A percentile compares a stretch with the other conserved stretches of the same genome.
Evolutionary conservation across 352 stramenopile genomes (phyloP).

Genomic region (Aphanomyces astaci): DNA sequence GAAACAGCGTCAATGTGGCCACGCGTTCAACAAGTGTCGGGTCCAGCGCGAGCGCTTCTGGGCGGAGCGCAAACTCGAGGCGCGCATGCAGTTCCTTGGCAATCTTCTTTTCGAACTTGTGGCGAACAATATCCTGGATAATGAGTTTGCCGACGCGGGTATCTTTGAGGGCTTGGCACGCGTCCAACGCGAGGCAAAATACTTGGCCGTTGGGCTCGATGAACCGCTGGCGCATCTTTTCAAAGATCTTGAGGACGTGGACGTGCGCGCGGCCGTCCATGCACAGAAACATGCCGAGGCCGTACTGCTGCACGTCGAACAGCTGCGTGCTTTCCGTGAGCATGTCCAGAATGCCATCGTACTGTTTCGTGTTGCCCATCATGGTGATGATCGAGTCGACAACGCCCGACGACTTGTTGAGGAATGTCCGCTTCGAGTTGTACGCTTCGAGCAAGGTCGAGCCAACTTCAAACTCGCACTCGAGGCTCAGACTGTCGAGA

Average conservation of each 20-base stretch:
- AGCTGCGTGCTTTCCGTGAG: constrained; percentile 2
- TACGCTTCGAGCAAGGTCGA: constrained; percentile 2
- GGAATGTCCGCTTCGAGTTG: constrained; percentile 12
- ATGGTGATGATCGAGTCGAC: constrained; percentile 19
- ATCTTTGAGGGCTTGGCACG: constrained; percentile 27
- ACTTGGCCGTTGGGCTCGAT: constrained; percentile 65
- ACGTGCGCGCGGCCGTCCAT: constrained; percentile 30
- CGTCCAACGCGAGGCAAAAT: constrained; percentile 63
- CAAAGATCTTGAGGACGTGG: constrained; percentile 59
- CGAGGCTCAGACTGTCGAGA: constrained; percentile 8
- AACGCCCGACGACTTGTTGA: constrained; percentile 3
- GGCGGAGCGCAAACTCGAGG: not conserved
- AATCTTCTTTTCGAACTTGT: constrained; percentile 16
- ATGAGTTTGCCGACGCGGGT: not conserved
- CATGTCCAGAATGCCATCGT: constrained; percentile 15
- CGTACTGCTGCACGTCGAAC: constrained; percentile 10
- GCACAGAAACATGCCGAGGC: constrained; percentile 20
- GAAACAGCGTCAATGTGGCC: not conserved
- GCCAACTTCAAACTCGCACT: constrained; percentile 7
- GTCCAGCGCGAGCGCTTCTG: not conserved
- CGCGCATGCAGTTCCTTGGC: constrained; percentile 3
- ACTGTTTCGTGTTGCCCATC: constrained; percentile 10
- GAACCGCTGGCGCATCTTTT: constrained; percentile 62
- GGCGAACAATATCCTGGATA: constrained; percentile 6
- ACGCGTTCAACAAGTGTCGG: constrained; percentile 3